A percentile compares a stretch with the other conserved stretches of the same genome.
Conservation (phyloP, 1,284 basidiomycete species). For the Trametes hirsuta region DNA sequence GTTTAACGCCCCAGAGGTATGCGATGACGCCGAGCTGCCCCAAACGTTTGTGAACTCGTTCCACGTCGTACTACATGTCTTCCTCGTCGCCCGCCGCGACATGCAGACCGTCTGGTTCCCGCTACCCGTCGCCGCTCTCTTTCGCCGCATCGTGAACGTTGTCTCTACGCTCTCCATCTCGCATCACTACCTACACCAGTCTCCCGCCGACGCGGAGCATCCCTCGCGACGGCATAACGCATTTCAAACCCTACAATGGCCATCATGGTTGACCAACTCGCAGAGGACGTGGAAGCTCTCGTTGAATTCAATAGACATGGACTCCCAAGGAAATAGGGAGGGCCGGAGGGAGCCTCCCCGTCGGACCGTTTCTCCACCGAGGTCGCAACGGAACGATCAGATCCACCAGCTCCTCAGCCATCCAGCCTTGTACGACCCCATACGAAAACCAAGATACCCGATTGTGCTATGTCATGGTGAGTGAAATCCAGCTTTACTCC, state of each 20-base stretch:
- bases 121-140: slow-evolving; percentile 56
- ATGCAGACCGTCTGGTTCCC: slow-evolving; percentile 65
- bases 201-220: slow-evolving; percentile 25
- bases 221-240: slow-evolving; percentile 19
- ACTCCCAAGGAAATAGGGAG: neutral
- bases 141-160: slow-evolving; percentile 67
- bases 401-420: slow-evolving; percentile 78
- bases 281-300: neutral
- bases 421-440: slow-evolving; percentile 73
- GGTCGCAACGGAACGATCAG: slow-evolving; percentile 41
- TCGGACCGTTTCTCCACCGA: neutral
- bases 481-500: slow-evolving; percentile 24
- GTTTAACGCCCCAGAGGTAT: neutral
- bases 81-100: slow-evolving; percentile 22
- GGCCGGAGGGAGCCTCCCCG: slow-evolving; percentile 2
- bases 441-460: slow-evolving; percentile 83
- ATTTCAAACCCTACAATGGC: slow-evolving; percentile 19
- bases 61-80: slow-evolving; percentile 26
- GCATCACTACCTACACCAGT: slow-evolving; percentile 54
- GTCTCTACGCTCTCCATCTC: slow-evolving; percentile 69
- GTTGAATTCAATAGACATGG: neutral
- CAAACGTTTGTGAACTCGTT: slow-evolving; percentile 6
- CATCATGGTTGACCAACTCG: slow-evolving; percentile 10
- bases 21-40: neutral
- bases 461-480: slow-evolving; percentile 95